A percentile compares a stretch with the other conserved stretches of the same genome.
phyloP scores from a whole-genome alignment of 805 yeast species.

The Zygosaccharomyces siamensis region DNA sequence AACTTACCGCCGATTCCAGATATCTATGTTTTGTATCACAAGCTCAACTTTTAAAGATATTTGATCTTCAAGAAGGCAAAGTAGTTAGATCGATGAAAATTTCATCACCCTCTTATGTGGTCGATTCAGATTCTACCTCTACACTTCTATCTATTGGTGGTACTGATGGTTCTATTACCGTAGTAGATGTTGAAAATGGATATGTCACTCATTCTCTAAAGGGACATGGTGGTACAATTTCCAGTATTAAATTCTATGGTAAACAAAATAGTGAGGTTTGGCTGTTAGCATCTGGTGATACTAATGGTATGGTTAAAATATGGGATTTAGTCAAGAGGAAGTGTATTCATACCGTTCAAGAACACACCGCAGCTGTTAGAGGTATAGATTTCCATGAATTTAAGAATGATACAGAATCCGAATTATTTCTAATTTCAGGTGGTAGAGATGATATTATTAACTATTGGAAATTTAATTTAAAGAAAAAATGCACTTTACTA shows the following conservation, averaged over 20 bases:
- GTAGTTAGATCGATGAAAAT: conserved; percentile 52
- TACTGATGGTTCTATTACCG: conserved; percentile 86
- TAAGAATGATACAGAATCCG: conserved; percentile 38
- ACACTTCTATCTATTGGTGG: conserved; percentile 90
- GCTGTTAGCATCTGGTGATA: conserved; percentile 73
- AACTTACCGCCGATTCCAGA: conserved; percentile 70
- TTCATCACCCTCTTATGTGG: conserved; percentile 77
- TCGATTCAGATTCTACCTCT: conserved; percentile 73
- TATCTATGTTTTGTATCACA: conserved; percentile 71
- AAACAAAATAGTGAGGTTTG: conserved; percentile 62
- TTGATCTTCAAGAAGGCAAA: conserved; percentile 36
- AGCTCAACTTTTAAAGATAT: conserved; percentile 74
- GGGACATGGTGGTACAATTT: conserved; percentile 89
- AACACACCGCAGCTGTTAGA: conserved; percentile 81
- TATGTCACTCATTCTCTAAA: conserved; percentile 83
- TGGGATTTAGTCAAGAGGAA: conserved; percentile 71
- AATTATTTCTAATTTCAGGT: conserved; percentile 58
- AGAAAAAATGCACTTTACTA: conserved; percentile 47
- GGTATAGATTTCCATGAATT: conserved; percentile 59
- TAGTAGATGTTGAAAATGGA: conserved; percentile 88
- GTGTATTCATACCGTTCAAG: conserved; percentile 56
- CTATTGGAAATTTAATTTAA: conserved; percentile 50
- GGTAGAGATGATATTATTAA: conserved; percentile 76
- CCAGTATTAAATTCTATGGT: conserved; percentile 73
- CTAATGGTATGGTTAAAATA: conserved; percentile 49